Conservation (phyloP, 768 basidiomycete species). For the Termitomyces sp. region DNA sequence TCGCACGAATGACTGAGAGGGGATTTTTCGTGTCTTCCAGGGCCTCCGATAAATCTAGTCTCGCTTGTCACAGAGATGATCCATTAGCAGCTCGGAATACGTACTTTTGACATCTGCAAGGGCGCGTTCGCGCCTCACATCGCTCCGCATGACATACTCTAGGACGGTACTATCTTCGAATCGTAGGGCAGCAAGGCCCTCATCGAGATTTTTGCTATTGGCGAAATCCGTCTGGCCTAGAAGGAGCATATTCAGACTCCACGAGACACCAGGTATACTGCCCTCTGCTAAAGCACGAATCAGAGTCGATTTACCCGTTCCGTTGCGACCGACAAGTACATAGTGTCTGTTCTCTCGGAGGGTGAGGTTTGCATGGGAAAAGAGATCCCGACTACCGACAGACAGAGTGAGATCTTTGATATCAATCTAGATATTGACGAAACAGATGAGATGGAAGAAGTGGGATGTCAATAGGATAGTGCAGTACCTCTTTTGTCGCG, state of each 20-base stretch:
- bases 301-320: conserved; percentile 45
- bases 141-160: conserved; percentile 39
- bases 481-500: conserved; percentile 15
- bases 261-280: conserved; percentile 41
- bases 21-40: conserved; percentile 23
- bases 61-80: background rate
- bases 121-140: conserved; percentile 27
- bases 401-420: conserved; percentile 46
- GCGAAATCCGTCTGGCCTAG: conserved; percentile 33
- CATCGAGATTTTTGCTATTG: conserved; percentile 15
- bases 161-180: conserved; percentile 19
- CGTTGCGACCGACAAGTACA: conserved; percentile 52
- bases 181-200: conserved; percentile 10
- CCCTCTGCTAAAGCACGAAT: conserved; percentile 36
- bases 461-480: background rate
- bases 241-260: conserved; percentile 35
- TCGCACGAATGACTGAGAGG: conserved; percentile 14
- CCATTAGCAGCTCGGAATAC: conserved; percentile 10
- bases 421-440: conserved; percentile 29
- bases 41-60: conserved; percentile 12
- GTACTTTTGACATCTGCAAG: conserved; percentile 22
- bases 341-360: conserved; percentile 45
- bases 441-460: background rate
- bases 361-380: conserved; percentile 45
- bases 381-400: conserved; percentile 44